These are phyloP conservation scores for Inga laurina DNA, from an alignment of 306 rosid genomes.

Conservation along the genomic window DNA sequence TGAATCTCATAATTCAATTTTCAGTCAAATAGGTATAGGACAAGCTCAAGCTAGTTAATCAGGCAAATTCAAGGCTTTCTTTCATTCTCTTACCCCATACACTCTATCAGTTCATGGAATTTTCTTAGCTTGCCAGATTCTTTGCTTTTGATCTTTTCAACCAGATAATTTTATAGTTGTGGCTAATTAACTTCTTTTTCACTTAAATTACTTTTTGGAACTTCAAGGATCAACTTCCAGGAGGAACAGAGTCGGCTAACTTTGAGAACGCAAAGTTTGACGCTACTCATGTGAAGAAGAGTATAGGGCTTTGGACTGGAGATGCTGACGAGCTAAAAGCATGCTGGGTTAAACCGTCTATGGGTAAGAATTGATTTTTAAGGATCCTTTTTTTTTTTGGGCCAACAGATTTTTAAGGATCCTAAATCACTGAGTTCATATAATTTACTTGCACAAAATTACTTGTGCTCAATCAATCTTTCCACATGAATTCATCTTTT, in stretches of 20 bases:
- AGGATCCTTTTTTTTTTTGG: neutral
- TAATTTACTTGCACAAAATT: neutral
- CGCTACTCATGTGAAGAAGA: constrained; percentile 48
- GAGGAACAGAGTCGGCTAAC: constrained; percentile 50
- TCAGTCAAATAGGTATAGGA: neutral
- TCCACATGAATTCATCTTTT: constrained; percentile 20
- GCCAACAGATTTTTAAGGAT: neutral
- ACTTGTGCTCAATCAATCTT: neutral
- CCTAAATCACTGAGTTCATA: constrained; percentile 7
- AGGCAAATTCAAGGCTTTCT: neutral
- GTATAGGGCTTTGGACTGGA: constrained; percentile 63
- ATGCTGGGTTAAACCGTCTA: constrained; percentile 78
- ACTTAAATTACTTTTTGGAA: constrained; percentile 24
- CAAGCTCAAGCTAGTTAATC: neutral
- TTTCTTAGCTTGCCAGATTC: neutral
- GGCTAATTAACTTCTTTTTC: constrained; percentile 12
- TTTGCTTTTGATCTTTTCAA: constrained; percentile 8
- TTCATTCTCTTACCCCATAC: constrained; percentile 15
- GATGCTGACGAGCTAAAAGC: constrained; percentile 68
- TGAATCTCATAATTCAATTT: neutral
- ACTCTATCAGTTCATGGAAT: neutral
- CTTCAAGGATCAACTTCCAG: constrained; percentile 74
- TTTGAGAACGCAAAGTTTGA: constrained; percentile 53
- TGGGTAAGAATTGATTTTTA: constrained; percentile 49
- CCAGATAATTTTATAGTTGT: neutral